phyloP scores from a whole-genome alignment of 768 basidiomycete species.

The Lentinula detonsa region DNA sequence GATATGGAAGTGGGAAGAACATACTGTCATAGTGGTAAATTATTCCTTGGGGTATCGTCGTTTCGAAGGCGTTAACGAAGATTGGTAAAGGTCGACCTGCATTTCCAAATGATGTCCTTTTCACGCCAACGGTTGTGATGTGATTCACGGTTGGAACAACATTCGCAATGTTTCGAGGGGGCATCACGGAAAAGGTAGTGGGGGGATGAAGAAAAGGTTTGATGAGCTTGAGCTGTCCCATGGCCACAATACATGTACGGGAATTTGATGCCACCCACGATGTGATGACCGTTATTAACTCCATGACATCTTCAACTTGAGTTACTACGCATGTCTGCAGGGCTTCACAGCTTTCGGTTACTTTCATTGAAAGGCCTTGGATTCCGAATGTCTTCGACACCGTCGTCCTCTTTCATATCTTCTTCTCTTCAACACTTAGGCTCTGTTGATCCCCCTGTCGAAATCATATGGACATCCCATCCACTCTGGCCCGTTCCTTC shows the following conservation, averaged over 20 bases:
- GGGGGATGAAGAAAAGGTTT: neutral
- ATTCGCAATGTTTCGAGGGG: conserved; percentile 26
- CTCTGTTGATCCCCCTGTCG: conserved; percentile 35
- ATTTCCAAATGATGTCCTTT: conserved; percentile 56
- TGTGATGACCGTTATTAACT: too few relatives aligned
- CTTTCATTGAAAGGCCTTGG: neutral
- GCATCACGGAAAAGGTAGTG: conserved; percentile 24
- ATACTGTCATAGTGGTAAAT: conserved; percentile 80
- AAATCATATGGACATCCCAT: conserved; percentile 59
- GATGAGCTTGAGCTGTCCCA: too few relatives aligned
- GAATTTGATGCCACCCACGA: too few relatives aligned
- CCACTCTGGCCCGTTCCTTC: conserved; percentile 55
- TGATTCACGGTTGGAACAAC: conserved; percentile 20
- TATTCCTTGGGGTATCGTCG: conserved; percentile 43
- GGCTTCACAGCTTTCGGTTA: neutral
- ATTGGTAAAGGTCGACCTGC: conserved; percentile 38
- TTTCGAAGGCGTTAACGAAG: conserved; percentile 58
- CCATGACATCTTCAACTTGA: too few relatives aligned
- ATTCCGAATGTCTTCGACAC: neutral
- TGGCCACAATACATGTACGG: too few relatives aligned
- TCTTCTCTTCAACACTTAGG: conserved; percentile 31
- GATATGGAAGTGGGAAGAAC: conserved; percentile 16
- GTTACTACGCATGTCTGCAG: neutral
- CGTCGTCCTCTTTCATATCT: neutral
- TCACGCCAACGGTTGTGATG: conserved; percentile 58